Evolutionary conservation across 2,329 filamentous ascomycete species (phyloP), one percentile per base, ranked within the genome.

Genomic region (Dothistroma pini): DNA sequence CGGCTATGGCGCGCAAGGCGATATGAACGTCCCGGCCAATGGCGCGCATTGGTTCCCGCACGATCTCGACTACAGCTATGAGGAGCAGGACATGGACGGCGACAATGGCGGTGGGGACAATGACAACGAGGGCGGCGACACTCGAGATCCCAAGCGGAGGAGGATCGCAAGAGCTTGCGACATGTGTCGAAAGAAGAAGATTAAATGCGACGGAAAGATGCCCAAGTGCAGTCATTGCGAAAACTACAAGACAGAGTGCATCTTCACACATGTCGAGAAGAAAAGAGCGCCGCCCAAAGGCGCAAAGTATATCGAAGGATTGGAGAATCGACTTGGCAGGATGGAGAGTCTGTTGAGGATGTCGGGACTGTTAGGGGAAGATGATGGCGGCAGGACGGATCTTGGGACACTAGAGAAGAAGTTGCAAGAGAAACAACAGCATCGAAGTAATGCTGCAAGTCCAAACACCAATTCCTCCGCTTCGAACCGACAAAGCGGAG

Each of bases 191-290:
- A 96, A 96, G 79, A 89, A 89, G 78, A 96, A 93, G 83, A 95
- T 97, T 78, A 97, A 97, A 79, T 97, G 93, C 77, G 95, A 97
- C 74, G 93, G 95, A 68, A 96, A 96, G 79, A 86, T 96, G 78
- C 93, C 95, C 41, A 87, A 92, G 63, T 99, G 95, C 77, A 93
- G 91, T 8, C 95, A 97, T 77, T 99, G 93, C 76, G 89, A 89
- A 75, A 97, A 97, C 76, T 97, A 97, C 81, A 97, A 97, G 82
- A 97, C 93, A 5, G 92, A 96, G 70, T 99, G 93, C 76, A 86
- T 96, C 69, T 97, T 97, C 74, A 97, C 95, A 0, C 92, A 96
- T 75, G 93, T 97, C 41, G 95, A 99, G 80, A 99, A 99, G 86
- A 99, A 99, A 83, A 86, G 95, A 61, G 95, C 90, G 75, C 93